Evolutionary conservation across 495 filamentous ascomycete genomes (phyloP).

Genomic region (Xylona heveae): DNA sequence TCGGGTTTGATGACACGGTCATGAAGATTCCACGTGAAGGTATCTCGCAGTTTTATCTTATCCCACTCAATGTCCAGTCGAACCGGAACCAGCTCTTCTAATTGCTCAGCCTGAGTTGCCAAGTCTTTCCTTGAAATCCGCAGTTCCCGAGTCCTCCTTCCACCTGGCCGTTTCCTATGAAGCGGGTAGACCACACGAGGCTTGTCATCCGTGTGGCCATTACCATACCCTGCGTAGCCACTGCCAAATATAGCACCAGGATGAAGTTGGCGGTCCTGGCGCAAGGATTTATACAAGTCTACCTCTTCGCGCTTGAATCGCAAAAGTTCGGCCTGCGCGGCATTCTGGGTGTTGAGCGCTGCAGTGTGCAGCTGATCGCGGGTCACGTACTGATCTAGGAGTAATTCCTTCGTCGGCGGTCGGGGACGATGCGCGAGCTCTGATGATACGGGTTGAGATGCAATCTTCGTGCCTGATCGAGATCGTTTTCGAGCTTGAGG

Average conservation of each 20-base stretch:
- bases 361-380: constrained; percentile 6
- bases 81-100: constrained; percentile 79
- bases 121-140: constrained; percentile 56
- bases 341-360: constrained; percentile 18
- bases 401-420: constrained; percentile 1
- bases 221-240: constrained; percentile 81
- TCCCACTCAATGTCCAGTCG: constrained; percentile 89
- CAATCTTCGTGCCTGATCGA: too few species aligned
- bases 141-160: constrained; percentile 46
- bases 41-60: constrained; percentile 87
- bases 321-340: constrained; percentile 12
- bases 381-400: constrained; percentile 6
- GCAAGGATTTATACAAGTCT: constrained; percentile 26
- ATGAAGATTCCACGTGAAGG: constrained; percentile 96
- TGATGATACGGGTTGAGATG: too few species aligned
- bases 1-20: constrained; percentile 62
- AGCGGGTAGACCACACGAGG: constrained; percentile 49
- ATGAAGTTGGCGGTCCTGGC: constrained; percentile 27
- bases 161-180: constrained; percentile 49
- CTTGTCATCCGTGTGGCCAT: constrained; percentile 39
- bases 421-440: constrained; percentile 4
- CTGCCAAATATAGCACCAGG: constrained; percentile 48
- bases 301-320: constrained; percentile 26
- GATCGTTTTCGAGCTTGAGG: too few species aligned
- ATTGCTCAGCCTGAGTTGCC: constrained; percentile 64